Base-by-base conservation (phyloP, 169 alveolate species). In the Plasmodium malariae region DNA sequence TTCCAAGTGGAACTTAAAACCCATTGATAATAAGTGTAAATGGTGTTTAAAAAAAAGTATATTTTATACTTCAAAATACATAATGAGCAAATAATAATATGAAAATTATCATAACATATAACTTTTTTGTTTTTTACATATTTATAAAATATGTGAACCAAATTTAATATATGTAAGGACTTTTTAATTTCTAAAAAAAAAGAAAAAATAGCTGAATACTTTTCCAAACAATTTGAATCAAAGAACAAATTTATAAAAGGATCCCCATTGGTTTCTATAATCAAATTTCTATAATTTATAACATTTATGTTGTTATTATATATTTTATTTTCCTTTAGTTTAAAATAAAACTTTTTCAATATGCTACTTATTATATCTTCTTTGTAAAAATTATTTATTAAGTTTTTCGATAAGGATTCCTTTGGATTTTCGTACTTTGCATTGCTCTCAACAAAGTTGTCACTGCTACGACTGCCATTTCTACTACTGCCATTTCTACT, bases 81-180 rank as follows among this genome's bases (percentile, higher is more conserved):
- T 30, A 86, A 71, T 3, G 87, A 40, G 28, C 11, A n/a, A 62
- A 70, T 36, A n/a, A 86, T 86, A 9, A 30, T 54, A 17, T 86
- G 69, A 9, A 49, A 72, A n/a, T 43, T 28, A 12, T 86, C 76
- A 36, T 34, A 68, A 43, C 36, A 43, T 30, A 19, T 11, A 26
- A 40, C 37, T 69, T 70, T 71, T 70, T 69, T 59, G 3, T 62
- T 57, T 28, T 72, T 86, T 19, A 86, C 6, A 74, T 69, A 86
- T 74, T 86, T 86, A 86, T 86, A 86, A 86, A 86, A 86, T 86
- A 86, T 86, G 62, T 86, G 87, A 4, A 86, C 92, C 72, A 86
- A 68, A 70, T 86, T 86, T 71, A 86, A 63, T 70, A 86, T 49
- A 14, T 86, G 92, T 14, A 86, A 57, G 1, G 92, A 86, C 70